phyloP scores from a whole-genome alignment of 768 basidiomycete genomes.

The Podaxis carcinomalis region DNA sequence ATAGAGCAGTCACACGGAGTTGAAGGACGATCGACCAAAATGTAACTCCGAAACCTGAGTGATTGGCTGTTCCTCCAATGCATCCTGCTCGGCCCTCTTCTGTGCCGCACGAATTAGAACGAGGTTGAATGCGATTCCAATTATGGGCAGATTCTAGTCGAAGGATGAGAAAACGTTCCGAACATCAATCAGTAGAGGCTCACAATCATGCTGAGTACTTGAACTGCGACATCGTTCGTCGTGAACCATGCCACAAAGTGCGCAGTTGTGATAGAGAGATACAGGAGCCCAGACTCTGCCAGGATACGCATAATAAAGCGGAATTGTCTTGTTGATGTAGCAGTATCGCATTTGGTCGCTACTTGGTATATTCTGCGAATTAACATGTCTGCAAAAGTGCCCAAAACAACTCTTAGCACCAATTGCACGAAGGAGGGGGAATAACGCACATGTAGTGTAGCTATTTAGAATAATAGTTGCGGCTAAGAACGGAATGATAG shows the following conservation, averaged over 20 bases:
- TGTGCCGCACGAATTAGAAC: not conserved
- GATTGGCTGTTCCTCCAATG: not conserved
- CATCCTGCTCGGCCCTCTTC: not conserved
- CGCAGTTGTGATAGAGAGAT: not conserved
- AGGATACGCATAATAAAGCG: not conserved
- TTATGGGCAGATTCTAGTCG: not conserved
- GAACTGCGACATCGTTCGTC: not conserved
- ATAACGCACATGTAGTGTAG: not conserved
- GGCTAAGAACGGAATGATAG: not conserved
- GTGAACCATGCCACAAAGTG: slow-evolving; percentile 4
- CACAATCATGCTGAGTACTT: not conserved
- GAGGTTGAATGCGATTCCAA: slow-evolving; percentile 1
- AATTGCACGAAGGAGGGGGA: not conserved
- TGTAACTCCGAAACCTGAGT: not conserved
- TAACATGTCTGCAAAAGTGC: not conserved
- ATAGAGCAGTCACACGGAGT: not conserved
- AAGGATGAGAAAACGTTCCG: too few relatives aligned
- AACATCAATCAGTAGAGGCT: not conserved
- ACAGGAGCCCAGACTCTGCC: slow-evolving; percentile 3
- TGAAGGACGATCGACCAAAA: not conserved
- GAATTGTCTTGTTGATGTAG: not conserved
- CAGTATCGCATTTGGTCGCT: not conserved
- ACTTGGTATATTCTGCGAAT: not conserved
- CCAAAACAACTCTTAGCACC: not conserved
- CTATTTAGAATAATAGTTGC: not conserved